phyloP scores from a whole-genome alignment of 208 protist genomes.

The Trypanosoma vivax region DNA sequence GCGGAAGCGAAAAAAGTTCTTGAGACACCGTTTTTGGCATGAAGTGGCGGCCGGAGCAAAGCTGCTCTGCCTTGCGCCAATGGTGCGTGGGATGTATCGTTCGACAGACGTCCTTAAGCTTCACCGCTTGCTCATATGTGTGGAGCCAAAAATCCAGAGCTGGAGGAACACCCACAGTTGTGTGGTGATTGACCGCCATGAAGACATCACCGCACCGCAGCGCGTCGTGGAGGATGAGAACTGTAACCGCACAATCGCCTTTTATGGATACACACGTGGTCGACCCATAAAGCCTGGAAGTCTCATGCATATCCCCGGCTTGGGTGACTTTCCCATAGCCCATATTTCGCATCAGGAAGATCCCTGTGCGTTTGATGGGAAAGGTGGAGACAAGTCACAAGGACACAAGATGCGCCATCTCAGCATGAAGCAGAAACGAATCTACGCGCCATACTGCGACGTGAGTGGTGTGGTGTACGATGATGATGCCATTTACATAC shows the following conservation, averaged over 20 bases:
- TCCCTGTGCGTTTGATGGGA: conserved; percentile 89
- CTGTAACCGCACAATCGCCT: conserved; percentile 80
- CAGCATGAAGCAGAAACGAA: conserved; percentile 89
- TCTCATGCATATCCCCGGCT: conserved; percentile 95
- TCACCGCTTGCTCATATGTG: conserved; percentile 93
- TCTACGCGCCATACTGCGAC: conserved; percentile 98
- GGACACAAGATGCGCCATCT: conserved; percentile 89
- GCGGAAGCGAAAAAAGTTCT: conserved; percentile 96
- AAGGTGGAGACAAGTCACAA: conserved; percentile 21
- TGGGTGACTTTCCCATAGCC: conserved; percentile 94
- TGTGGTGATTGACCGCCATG: conserved; percentile 94
- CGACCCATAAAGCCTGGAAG: conserved; percentile 91
- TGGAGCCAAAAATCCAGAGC: conserved; percentile 94
- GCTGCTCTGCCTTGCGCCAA: conserved; percentile 96
- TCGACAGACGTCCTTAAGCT: conserved; percentile 97
- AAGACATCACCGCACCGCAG: conserved; percentile 97
- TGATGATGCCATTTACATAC: conserved; percentile 97
- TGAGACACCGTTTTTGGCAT: conserved; percentile 95
- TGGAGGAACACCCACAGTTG: conserved; percentile 98
- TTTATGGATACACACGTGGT: conserved; percentile 98
- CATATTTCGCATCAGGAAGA: conserved; percentile 90
- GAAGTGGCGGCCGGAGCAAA: conserved; percentile 92
- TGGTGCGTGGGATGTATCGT: conserved; percentile 95
- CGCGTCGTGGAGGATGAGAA: conserved; percentile 54
- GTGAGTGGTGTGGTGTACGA: conserved; percentile 98